Conservation (phyloP, 179 eudicot genomes). For the Beta lomatogona region DNA sequence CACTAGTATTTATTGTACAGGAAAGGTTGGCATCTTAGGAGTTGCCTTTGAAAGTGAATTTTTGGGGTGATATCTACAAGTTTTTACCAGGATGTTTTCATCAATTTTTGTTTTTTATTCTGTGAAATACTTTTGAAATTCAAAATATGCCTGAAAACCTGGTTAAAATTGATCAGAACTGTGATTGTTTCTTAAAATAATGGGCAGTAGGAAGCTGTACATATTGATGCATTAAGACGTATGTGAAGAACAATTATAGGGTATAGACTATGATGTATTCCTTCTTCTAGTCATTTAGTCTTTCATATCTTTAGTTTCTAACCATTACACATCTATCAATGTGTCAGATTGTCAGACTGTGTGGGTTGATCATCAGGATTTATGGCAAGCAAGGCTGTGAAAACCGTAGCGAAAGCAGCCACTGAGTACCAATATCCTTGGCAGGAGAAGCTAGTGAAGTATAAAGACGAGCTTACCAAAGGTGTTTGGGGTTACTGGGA, state of each 20-base stretch:
- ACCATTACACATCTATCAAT: not conserved
- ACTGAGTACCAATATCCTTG: slow-evolving; percentile 80
- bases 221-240: not conserved
- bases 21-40: not conserved
- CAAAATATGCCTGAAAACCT: not conserved
- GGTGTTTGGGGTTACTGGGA: slow-evolving; percentile 99
- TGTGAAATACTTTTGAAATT: not conserved
- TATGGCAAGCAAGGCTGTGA: slow-evolving; percentile 82
- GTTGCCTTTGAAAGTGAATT: not conserved
- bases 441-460: slow-evolving; percentile 71
- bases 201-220: not conserved
- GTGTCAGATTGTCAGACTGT: not conserved
- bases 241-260: too few relatives aligned
- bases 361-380: not conserved
- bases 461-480: slow-evolving; percentile 76
- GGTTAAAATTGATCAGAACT: not conserved
- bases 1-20: not conserved
- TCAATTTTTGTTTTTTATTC: not conserved
- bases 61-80: not conserved
- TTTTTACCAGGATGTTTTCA: not conserved
- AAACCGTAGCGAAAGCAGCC: slow-evolving; percentile 64
- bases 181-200: not conserved
- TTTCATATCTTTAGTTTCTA: too few relatives aligned
- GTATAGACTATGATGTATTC: too few relatives aligned
- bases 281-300: too few relatives aligned